These are phyloP conservation scores for Annulohypoxylon nitens DNA, from an alignment of 495 filamentous ascomycete species.

Conservation along the genomic window DNA sequence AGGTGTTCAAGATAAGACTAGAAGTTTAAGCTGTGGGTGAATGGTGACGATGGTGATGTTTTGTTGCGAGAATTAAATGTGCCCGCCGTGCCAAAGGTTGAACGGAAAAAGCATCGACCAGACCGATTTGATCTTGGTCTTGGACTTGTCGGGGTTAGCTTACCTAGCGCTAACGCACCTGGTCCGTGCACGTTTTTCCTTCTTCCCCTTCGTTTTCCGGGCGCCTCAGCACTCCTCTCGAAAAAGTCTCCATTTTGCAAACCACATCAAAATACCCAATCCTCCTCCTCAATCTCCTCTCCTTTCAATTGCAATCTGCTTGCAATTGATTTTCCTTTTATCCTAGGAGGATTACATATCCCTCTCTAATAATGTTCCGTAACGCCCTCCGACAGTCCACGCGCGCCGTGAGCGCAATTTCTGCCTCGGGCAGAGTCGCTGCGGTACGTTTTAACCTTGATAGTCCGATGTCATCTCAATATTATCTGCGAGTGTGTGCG, in stretches of 20 bases:
- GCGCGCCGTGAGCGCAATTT: conserved; percentile 92
- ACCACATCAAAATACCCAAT: conserved; percentile 39
- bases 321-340: conserved; percentile 63
- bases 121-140: background rate
- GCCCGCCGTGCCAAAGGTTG: background rate
- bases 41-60: background rate
- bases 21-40: background rate
- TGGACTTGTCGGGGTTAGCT: conserved; percentile 38
- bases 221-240: conserved; percentile 37
- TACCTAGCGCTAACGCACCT: background rate
- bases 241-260: conserved; percentile 52
- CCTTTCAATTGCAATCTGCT: conserved; percentile 62
- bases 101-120: conserved; percentile 27
- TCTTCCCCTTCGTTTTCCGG: conserved; percentile 39
- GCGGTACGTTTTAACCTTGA: conserved; percentile 80
- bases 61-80: background rate
- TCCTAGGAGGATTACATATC: conserved; percentile 53
- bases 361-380: conserved; percentile 83
- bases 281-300: conserved; percentile 61
- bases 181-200: conserved; percentile 48
- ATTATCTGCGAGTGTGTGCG: conserved; percentile 53
- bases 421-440: conserved; percentile 88
- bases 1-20: background rate
- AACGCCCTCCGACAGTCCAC: conserved; percentile 96
- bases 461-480: conserved; percentile 55